Percentiles rank a stretch among this genome's conserved stretches.
Conservation (phyloP, 768 basidiomycete genomes). For the Tylopilus intermedius region DNA sequence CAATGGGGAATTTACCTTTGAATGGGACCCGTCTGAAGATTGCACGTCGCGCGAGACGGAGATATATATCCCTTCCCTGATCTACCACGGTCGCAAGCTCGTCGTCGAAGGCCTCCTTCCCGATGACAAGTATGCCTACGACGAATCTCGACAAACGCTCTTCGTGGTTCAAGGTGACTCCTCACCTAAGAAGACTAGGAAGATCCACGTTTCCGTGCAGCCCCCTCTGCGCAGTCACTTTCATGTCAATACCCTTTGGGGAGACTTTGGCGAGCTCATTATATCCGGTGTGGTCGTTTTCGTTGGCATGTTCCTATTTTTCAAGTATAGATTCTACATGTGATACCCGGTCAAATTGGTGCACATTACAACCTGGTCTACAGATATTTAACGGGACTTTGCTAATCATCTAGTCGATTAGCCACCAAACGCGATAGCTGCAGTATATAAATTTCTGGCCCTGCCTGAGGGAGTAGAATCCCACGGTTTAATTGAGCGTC, state of each 20-base stretch:
- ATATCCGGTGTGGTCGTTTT: slow-evolving; percentile 30
- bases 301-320: slow-evolving; percentile 27
- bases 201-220: slow-evolving; percentile 49
- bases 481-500: too few species aligned
- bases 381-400: background rate
- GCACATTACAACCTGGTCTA: background rate
- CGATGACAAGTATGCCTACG: slow-evolving; percentile 53
- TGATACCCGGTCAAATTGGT: slow-evolving; percentile 13
- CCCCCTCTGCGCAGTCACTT: slow-evolving; percentile 52
- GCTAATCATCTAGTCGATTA: background rate
- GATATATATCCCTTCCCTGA: slow-evolving; percentile 67
- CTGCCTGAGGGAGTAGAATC: too few species aligned
- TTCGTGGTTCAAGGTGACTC: slow-evolving; percentile 51
- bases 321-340: slow-evolving; percentile 25
- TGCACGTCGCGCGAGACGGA: slow-evolving; percentile 62
- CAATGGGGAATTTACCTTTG: slow-evolving; percentile 58
- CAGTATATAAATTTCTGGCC: background rate
- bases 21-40: slow-evolving; percentile 44
- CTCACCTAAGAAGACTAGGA: slow-evolving; percentile 43
- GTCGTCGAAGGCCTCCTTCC: slow-evolving; percentile 51
- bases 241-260: slow-evolving; percentile 58
- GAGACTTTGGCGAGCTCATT: slow-evolving; percentile 44
- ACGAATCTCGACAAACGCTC: slow-evolving; percentile 67
- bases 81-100: slow-evolving; percentile 55
- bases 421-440: background rate